These are phyloP conservation scores for Boletus reticulatus DNA, from an alignment of 768 basidiomycete genomes.

Conservation along the genomic window DNA sequence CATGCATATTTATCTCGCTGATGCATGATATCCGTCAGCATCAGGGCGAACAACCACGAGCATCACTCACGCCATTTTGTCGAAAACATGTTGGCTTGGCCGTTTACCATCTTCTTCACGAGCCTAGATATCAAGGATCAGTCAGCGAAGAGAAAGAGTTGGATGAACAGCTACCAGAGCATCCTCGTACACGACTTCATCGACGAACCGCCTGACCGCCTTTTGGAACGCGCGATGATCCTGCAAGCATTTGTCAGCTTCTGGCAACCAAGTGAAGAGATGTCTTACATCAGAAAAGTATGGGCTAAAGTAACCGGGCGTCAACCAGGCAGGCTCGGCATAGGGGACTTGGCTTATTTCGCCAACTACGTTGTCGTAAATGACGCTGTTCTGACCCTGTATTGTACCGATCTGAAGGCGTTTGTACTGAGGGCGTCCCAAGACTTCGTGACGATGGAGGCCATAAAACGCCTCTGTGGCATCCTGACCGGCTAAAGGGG, in stretches of 20 bases:
- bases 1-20: slow-evolving; percentile 71
- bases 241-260: slow-evolving; percentile 30
- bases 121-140: slow-evolving; percentile 32
- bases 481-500: slow-evolving; percentile 69
- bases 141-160: slow-evolving; percentile 13
- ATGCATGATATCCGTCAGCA: background rate
- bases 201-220: slow-evolving; percentile 57
- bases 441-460: slow-evolving; percentile 83
- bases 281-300: slow-evolving; percentile 65
- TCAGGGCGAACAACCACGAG: background rate
- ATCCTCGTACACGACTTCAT: slow-evolving; percentile 57
- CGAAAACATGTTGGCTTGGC: slow-evolving; percentile 70
- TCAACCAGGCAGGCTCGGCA: slow-evolving; percentile 84
- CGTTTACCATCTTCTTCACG: slow-evolving; percentile 91
- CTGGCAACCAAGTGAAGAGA: background rate
- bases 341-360: slow-evolving; percentile 77
- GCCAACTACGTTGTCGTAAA: slow-evolving; percentile 51
- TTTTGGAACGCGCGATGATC: slow-evolving; percentile 47
- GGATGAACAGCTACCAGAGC: slow-evolving; percentile 27
- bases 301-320: slow-evolving; percentile 61
- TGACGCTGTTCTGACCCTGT: slow-evolving; percentile 55
- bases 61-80: slow-evolving; percentile 70
- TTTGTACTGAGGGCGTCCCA: slow-evolving; percentile 69
- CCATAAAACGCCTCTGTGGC: slow-evolving; percentile 87
- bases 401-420: slow-evolving; percentile 76